Conservation (phyloP, 2,329 filamentous ascomycete species). For the Arthrinium puccinioides region DNA sequence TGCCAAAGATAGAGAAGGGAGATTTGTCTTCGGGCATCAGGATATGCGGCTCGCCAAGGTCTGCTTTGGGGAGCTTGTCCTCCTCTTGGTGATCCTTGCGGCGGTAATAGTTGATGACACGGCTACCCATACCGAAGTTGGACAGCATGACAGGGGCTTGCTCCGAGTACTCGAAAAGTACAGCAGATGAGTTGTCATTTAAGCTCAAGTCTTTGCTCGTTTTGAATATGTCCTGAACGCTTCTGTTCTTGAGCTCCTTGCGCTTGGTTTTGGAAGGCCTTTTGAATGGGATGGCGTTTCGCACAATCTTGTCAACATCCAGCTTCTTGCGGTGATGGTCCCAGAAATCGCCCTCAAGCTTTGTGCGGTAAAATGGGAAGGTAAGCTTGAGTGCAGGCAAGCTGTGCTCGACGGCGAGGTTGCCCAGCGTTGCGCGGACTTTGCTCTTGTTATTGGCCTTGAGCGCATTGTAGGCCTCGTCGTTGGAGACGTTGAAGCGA, state of each 20-base stretch:
- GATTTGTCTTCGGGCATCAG: slow-evolving; percentile 91
- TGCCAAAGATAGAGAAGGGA: slow-evolving; percentile 90
- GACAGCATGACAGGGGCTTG: slow-evolving; percentile 87
- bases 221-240: slow-evolving; percentile 70
- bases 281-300: slow-evolving; percentile 18
- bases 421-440: slow-evolving; percentile 84
- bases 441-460: slow-evolving; percentile 98
- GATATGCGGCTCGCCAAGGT: slow-evolving; percentile 83
- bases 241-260: slow-evolving; percentile 75
- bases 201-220: slow-evolving; percentile 77
- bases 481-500: slow-evolving; percentile 93
- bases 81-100: slow-evolving; percentile 69
- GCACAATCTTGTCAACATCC: slow-evolving; percentile 51
- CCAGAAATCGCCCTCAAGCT: slow-evolving; percentile 65
- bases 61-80: slow-evolving; percentile 69
- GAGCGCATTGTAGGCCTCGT: slow-evolving; percentile 88
- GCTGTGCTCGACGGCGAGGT: slow-evolving; percentile 89
- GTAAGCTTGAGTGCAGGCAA: slow-evolving; percentile 85
- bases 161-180: slow-evolving; percentile 93
- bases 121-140: slow-evolving; percentile 95
- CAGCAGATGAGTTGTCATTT: slow-evolving; percentile 79
- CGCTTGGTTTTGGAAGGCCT: slow-evolving; percentile 67
- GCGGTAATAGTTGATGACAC: slow-evolving; percentile 94
- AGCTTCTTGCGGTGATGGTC: slow-evolving; percentile 60
- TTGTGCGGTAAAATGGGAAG: slow-evolving; percentile 93